A percentile compares a stretch with the other conserved stretches of the same genome.
Evolutionary conservation across 176 grass and related monocot genomes (phyloP).

Genomic region (Alopecurus myosuroides): DNA sequence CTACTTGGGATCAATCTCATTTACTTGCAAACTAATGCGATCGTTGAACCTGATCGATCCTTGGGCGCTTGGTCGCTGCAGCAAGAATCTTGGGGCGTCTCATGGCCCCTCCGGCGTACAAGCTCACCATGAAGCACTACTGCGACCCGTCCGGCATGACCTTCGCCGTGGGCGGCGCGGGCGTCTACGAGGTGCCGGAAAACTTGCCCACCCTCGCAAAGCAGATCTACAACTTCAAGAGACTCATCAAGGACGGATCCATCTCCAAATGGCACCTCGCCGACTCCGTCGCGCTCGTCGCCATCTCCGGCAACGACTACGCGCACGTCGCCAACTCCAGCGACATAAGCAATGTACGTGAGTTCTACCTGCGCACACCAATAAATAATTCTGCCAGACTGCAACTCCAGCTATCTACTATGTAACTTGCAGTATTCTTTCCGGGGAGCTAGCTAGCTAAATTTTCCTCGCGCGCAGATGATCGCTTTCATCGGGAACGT

Average conservation of each 20-base stretch:
- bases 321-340: background rate
- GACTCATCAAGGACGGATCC: background rate
- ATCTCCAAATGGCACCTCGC: background rate
- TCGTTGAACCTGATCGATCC: background rate
- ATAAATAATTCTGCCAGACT: too few relatives aligned
- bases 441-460: too few relatives aligned
- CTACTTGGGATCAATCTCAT: background rate
- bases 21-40: background rate
- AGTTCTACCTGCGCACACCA: background rate
- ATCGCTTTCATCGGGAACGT: background rate
- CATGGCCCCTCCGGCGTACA: constrained; percentile 2
- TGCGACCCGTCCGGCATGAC: constrained; percentile 43
- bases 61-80: background rate
- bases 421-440: too few relatives aligned
- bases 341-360: background rate
- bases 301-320: constrained; percentile 46
- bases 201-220: background rate
- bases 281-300: constrained; percentile 21
- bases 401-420: too few relatives aligned
- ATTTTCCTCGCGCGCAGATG: background rate
- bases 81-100: constrained; percentile 5
- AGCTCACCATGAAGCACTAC: background rate
- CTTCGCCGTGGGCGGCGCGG: constrained; percentile 54
- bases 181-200: constrained; percentile 13
- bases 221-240: constrained; percentile 4